Percentiles rank a stretch among this genome's conserved stretches.
These are phyloP conservation scores for Umbelopsis sp. DNA, from an alignment of 192 early-diverging fungal species.

Conservation along the genomic window DNA sequence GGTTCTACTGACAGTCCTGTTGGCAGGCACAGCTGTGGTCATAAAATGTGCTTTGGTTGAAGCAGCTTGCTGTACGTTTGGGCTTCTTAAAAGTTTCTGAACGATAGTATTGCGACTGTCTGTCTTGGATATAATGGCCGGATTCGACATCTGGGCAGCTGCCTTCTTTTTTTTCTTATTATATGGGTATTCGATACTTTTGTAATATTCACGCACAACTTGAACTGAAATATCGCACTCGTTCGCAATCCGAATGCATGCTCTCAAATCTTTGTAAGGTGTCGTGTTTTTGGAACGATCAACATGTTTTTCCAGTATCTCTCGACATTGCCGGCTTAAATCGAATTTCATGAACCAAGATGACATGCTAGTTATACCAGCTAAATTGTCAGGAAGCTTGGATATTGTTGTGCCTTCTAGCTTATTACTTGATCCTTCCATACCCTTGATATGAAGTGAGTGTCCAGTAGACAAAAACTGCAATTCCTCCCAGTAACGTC, in stretches of 20 bases:
- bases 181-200: slow-evolving; percentile 1
- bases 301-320: neutral
- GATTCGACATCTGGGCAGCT: neutral
- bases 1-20: neutral
- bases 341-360: slow-evolving; percentile 7
- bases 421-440: neutral
- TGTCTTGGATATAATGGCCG: neutral
- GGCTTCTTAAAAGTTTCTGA: neutral
- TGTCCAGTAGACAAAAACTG: neutral
- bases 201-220: slow-evolving; percentile 6
- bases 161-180: neutral
- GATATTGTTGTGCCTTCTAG: neutral
- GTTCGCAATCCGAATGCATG: neutral
- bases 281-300: slow-evolving; percentile 4
- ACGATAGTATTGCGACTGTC: neutral
- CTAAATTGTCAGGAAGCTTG: neutral
- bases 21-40: neutral
- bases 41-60: neutral
- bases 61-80: neutral
- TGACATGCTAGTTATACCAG: neutral
- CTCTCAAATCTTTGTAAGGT: neutral
- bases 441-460: neutral
- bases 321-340: neutral
- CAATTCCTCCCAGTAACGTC: neutral
- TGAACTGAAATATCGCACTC: neutral